phyloP scores from a whole-genome alignment of 2,329 filamentous ascomycete genomes.

The Fusarium liriodendri region DNA sequence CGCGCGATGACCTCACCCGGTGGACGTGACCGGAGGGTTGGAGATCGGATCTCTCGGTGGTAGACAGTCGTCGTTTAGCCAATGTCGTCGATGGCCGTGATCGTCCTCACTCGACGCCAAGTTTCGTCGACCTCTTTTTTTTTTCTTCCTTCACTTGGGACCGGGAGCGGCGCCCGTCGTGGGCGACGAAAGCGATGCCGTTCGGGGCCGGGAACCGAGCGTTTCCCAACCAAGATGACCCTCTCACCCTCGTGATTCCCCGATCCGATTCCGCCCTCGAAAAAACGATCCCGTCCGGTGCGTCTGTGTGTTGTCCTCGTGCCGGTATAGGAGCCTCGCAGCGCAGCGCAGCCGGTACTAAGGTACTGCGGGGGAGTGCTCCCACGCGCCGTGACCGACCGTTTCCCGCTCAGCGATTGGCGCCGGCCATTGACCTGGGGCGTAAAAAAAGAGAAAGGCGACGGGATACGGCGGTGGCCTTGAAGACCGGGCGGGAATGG shows the following conservation, averaged over 20 bases:
- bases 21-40: neutral
- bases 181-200: constrained; percentile 15
- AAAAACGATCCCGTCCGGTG: constrained; percentile 22
- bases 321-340: constrained; percentile 40
- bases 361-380: constrained; percentile 69
- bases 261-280: constrained; percentile 22
- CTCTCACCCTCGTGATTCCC: constrained; percentile 12
- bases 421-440: constrained; percentile 66
- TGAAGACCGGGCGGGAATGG: constrained; percentile 15
- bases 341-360: constrained; percentile 45
- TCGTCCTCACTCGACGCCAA: neutral
- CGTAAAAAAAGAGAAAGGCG: constrained; percentile 21
- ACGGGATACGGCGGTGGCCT: constrained; percentile 26
- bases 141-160: constrained; percentile 10
- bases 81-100: constrained; percentile 2
- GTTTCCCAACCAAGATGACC: constrained; percentile 10
- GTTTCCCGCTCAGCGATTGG: constrained; percentile 64
- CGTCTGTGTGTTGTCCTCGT: constrained; percentile 27
- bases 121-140: neutral
- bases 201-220: constrained; percentile 21
- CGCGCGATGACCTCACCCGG: constrained; percentile 9
- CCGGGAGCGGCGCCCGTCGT: constrained; percentile 14
- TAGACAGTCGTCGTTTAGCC: constrained; percentile 3
- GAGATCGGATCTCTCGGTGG: constrained; percentile 4
- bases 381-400: constrained; percentile 70